Evolutionary conservation across 176 grass and related monocot genomes (phyloP), one percentile per base, ranked within the genome.

Genomic region (Typha latifolia): DNA sequence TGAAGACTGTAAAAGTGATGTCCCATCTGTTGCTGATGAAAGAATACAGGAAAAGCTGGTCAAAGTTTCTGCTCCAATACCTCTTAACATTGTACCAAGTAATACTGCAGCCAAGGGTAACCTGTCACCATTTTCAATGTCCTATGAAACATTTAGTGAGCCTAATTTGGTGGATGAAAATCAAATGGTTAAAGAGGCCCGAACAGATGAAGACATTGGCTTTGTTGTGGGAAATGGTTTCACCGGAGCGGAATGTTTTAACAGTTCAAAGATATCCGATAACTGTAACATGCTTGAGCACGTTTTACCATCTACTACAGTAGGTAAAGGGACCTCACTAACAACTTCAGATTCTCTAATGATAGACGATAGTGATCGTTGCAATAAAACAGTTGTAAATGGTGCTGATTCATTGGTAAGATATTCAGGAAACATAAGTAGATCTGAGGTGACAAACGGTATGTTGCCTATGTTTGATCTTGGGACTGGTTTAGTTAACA

Each of bases 1-100:
- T 72, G 74, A 68, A 18, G 82, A 72, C 69, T 27, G 64, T 59
- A 89, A 81, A 66, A 80, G 71, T 51, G 48, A 2, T 73, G 31
- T 43, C 77, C 21, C 69, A 31, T 66, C 43, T 74, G 21, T 72
- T 79, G 49, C 71, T 84, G 59, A 32, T 56, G 76, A 84, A 69
- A 64, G 63, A 52, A 53, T 53, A 22, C 34, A 66, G 19, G 62
- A 74, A 75, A 52, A 74, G 72, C 64, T 37, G 63, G 14, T 51
- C 48, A 71, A 77, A 77, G 51, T 78, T 61, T 47, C 20, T 14
- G 67, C 70, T 67, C 75, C 18, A 24, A 19, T 37, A 66, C 50
- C 29, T 70, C 32, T 31, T 78, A 14, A 78, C 78, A 24, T 61
- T 31, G 49, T 53, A 56, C 70, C 49, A 49, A 56, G 75, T 78